These are phyloP conservation scores for Aspergillus brunneoviolaceus DNA, from an alignment of 2,329 filamentous ascomycete genomes.

Conservation along the genomic window DNA sequence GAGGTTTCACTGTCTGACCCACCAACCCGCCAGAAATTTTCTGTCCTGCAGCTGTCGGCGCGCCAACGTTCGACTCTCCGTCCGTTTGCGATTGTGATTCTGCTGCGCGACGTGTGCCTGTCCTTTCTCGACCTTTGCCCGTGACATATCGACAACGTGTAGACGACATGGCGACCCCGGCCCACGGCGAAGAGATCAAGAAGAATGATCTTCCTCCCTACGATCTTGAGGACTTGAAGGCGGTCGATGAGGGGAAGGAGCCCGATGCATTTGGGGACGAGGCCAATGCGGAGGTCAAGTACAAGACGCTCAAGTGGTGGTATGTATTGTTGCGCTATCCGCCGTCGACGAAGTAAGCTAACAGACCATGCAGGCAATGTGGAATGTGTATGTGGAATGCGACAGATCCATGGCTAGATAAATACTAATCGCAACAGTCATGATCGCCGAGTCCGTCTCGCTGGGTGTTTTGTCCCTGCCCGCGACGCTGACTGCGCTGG, in stretches of 20 bases:
- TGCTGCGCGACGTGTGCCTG: background rate
- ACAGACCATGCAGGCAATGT: constrained; percentile 38
- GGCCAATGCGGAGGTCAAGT: constrained; percentile 43
- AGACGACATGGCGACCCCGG: constrained; percentile 10
- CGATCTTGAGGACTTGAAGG: constrained; percentile 17
- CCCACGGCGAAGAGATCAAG: constrained; percentile 16
- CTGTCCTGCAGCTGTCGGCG: background rate
- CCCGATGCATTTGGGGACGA: constrained; percentile 36
- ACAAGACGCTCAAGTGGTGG: constrained; percentile 48
- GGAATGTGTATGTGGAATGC: constrained; percentile 32
- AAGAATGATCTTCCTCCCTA: constrained; percentile 9
- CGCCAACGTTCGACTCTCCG: background rate
- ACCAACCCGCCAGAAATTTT: background rate
- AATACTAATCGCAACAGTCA: constrained; percentile 34
- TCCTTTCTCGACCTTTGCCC: background rate
- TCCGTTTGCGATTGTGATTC: constrained; percentile 1
- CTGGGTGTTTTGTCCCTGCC: constrained; percentile 58
- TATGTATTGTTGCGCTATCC: constrained; percentile 7
- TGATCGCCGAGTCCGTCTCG: constrained; percentile 58
- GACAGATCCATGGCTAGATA: background rate
- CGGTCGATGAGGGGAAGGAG: constrained; percentile 8
- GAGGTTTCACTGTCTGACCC: background rate
- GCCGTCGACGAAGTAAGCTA: constrained; percentile 24
- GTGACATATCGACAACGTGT: background rate
- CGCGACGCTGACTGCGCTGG: constrained; percentile 50